Evolutionary conservation across 441 rosid genomes (phyloP).

Genomic region (Geranium incanum): DNA sequence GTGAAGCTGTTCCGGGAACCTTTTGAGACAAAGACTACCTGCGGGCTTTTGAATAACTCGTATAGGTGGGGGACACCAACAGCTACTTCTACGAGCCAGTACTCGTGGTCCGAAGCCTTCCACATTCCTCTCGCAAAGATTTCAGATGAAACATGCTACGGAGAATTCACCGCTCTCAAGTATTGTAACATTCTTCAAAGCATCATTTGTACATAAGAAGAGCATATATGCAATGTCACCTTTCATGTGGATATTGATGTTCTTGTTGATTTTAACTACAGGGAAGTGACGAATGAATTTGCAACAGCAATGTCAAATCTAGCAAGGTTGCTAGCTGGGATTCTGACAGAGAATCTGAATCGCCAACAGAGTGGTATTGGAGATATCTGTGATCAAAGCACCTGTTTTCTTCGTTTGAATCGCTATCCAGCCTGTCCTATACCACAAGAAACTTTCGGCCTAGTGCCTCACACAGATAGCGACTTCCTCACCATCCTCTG

Average conservation of each 20-base stretch:
- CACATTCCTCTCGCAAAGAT: slow-evolving; percentile 50
- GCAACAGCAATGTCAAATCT: slow-evolving; percentile 48
- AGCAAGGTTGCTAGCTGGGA: slow-evolving; percentile 41
- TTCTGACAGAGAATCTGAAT: slow-evolving; percentile 40
- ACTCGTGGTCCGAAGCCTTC: slow-evolving; percentile 70
- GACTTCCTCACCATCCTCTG: slow-evolving; percentile 55
- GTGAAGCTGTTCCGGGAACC: slow-evolving; percentile 36
- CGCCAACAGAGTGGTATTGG: slow-evolving; percentile 21
- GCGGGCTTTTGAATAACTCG: slow-evolving; percentile 41
- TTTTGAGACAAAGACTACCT: slow-evolving; percentile 33
- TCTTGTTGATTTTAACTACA: slow-evolving; percentile 7
- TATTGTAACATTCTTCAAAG: slow-evolving; percentile 9
- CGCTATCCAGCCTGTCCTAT: slow-evolving; percentile 52
- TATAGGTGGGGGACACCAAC: slow-evolving; percentile 57
- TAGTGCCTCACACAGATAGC: slow-evolving; percentile 67
- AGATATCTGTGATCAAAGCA: slow-evolving; percentile 37
- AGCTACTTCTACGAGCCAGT: slow-evolving; percentile 40
- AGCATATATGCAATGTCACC: background rate
- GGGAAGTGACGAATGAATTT: slow-evolving; percentile 45
- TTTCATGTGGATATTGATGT: background rate
- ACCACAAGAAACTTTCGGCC: slow-evolving; percentile 35
- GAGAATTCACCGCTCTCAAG: slow-evolving; percentile 42
- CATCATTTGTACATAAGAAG: background rate
- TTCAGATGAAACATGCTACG: slow-evolving; percentile 37
- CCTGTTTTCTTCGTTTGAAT: slow-evolving; percentile 58